Conservation (phyloP, 495 filamentous ascomycete species). For the Penicillium lividum region DNA sequence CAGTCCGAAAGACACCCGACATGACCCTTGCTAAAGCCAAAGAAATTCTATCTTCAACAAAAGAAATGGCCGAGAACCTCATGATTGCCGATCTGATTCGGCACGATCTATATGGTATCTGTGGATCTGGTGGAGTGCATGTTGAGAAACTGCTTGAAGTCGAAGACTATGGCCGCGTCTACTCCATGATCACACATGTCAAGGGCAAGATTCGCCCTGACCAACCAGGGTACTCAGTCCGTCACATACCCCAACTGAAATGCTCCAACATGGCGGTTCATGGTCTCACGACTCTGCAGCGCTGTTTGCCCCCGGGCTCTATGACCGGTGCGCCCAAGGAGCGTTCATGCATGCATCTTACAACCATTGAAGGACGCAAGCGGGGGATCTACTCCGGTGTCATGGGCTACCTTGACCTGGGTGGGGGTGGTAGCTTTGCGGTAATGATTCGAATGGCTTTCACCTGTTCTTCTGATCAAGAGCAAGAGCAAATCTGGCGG, state of each 20-base stretch:
- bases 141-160: constrained; percentile 76
- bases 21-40: constrained; percentile 70
- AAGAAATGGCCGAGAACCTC: constrained; percentile 93
- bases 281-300: constrained; percentile 75
- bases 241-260: constrained; percentile 35
- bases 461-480: constrained; percentile 46
- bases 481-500: constrained; percentile 63
- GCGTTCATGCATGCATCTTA: constrained; percentile 79
- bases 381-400: constrained; percentile 88
- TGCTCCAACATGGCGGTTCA: constrained; percentile 44
- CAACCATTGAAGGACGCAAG: constrained; percentile 60
- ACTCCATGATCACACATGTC: constrained; percentile 86
- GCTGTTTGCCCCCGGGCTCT: constrained; percentile 79
- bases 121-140: constrained; percentile 62
- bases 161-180: constrained; percentile 88
- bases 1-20: constrained; percentile 68
- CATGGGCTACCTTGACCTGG: constrained; percentile 83
- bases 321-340: constrained; percentile 98
- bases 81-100: constrained; percentile 97
- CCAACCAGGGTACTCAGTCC: constrained; percentile 39
- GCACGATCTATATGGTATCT: constrained; percentile 84
- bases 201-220: constrained; percentile 59
- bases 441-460: constrained; percentile 83
- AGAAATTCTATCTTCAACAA: constrained; percentile 68
- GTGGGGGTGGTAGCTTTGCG: constrained; percentile 82